Evolutionary conservation across 129 eudicot species (phyloP).

Genomic region (Flaveria trinervia): DNA sequence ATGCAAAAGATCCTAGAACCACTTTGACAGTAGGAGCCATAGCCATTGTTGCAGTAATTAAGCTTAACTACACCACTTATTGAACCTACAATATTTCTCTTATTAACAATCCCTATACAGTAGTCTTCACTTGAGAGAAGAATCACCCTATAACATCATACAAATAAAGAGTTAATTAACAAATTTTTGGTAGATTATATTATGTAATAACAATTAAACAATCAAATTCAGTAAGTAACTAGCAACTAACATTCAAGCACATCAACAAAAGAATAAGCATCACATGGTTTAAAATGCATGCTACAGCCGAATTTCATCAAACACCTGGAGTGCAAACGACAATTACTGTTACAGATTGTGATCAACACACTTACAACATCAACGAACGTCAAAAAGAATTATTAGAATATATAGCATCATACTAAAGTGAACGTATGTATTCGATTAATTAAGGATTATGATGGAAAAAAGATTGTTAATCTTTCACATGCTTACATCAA

Average conservation of each 20-base stretch:
- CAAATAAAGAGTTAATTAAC: background rate
- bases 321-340: conserved; percentile 24
- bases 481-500: background rate
- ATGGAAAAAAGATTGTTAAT: background rate
- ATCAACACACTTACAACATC: conserved; percentile 13
- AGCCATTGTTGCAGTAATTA: conserved; percentile 45
- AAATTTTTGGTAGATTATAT: background rate
- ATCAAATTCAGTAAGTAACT: background rate
- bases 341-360: background rate
- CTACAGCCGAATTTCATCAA: background rate
- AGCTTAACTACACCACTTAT: background rate
- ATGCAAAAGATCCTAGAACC: conserved; percentile 76
- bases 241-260: background rate
- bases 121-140: no score
- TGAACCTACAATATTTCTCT: conserved; percentile 2
- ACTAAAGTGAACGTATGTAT: background rate
- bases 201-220: background rate
- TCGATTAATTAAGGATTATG: background rate
- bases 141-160: conserved; percentile 27
- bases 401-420: background rate
- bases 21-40: conserved; percentile 83
- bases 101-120: background rate
- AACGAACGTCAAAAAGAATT: background rate
- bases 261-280: conserved; percentile 9
- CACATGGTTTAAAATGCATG: background rate